Evolutionary conservation across 192 early-diverging fungal genomes (phyloP).

Genomic region (Backusella psychrophila): DNA sequence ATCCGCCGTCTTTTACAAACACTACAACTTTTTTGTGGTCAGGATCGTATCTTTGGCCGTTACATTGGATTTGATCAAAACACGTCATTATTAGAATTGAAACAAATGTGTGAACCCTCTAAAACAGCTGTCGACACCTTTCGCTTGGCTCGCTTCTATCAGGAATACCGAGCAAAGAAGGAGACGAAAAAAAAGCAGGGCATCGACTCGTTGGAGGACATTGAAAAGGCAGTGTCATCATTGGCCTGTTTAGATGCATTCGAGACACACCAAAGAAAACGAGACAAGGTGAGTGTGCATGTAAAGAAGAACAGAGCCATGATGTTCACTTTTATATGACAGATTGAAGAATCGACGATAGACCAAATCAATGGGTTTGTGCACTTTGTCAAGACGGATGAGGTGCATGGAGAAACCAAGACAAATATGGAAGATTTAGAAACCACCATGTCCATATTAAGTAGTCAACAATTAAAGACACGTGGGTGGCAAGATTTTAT

Average conservation of each 20-base stretch:
- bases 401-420: neutral
- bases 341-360: neutral
- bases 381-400: neutral
- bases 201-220: neutral
- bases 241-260: neutral
- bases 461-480: neutral
- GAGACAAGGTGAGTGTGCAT: neutral
- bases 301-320: neutral
- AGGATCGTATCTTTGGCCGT: constrained; percentile 3
- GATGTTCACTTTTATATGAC: neutral
- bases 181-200: neutral
- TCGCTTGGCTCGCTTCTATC: neutral
- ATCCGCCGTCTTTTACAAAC: constrained; percentile 21
- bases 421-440: neutral
- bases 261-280: neutral
- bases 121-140: constrained; percentile 1
- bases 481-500: neutral
- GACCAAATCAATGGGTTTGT: constrained; percentile 1
- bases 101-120: neutral
- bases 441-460: constrained; percentile 3
- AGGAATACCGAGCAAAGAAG: neutral
- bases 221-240: neutral
- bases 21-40: constrained; percentile 12
- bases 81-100: constrained; percentile 4
- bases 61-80: constrained; percentile 11